Percentiles rank a stretch among this genome's conserved stretches.
Evolutionary conservation across 2,329 filamentous ascomycete genomes (phyloP).

Genomic region (Aureobasidium leucospermi): DNA sequence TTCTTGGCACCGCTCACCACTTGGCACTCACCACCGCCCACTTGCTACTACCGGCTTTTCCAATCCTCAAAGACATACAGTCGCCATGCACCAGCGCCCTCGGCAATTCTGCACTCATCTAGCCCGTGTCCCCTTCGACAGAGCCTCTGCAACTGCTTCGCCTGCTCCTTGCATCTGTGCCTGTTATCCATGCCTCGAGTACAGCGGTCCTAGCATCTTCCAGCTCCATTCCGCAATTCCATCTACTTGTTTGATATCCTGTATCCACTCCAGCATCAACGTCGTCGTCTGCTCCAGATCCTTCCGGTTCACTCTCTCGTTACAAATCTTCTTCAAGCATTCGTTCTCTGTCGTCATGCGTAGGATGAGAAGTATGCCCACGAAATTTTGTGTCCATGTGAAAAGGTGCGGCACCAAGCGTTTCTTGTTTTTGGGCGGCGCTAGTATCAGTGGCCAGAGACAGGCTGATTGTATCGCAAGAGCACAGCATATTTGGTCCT

Average conservation of each 20-base stretch:
- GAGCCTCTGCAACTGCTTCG: too few species aligned
- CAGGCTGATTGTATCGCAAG: constrained; percentile 52
- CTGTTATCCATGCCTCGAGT: not conserved
- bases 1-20: too few species aligned
- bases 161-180: too few species aligned
- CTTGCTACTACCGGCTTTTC: too few species aligned
- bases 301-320: constrained; percentile 38
- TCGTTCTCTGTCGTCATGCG: constrained; percentile 48
- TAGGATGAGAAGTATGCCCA: constrained; percentile 51
- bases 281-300: constrained; percentile 46
- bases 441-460: constrained; percentile 53
- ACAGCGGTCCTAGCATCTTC: constrained; percentile 44
- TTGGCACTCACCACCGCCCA: too few species aligned
- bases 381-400: constrained; percentile 56
- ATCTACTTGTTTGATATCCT: constrained; percentile 50
- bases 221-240: constrained; percentile 51
- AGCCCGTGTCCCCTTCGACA: too few species aligned
- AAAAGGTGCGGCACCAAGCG: constrained; percentile 52
- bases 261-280: constrained; percentile 53
- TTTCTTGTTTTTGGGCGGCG: constrained; percentile 51
- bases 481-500: constrained; percentile 49
- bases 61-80: too few species aligned
- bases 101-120: too few species aligned
- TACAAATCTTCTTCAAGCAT: constrained; percentile 44
- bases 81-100: too few species aligned